phyloP scores from a whole-genome alignment of 306 rosid genomes.

The Rubus idaeus region DNA sequence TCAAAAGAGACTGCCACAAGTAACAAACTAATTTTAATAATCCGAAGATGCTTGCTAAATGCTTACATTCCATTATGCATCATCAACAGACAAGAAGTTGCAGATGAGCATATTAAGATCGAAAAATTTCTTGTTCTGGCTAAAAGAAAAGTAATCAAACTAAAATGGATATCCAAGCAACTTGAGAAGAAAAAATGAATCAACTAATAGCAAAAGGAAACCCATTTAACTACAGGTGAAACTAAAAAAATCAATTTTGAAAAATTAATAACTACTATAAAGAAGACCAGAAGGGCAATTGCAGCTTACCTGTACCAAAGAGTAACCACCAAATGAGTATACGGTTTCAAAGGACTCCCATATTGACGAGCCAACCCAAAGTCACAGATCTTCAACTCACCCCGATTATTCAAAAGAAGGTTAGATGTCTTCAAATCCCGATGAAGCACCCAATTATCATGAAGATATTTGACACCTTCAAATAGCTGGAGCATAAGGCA shows the following conservation, averaged over 20 bases:
- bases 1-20: background rate
- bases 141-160: background rate
- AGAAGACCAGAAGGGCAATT: background rate
- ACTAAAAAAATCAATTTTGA: background rate
- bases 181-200: background rate
- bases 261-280: background rate
- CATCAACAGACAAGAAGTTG: background rate
- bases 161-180: background rate
- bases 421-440: slow-evolving; percentile 97
- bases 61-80: background rate
- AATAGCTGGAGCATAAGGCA: slow-evolving; percentile 95
- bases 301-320: slow-evolving; percentile 96
- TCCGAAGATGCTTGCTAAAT: background rate
- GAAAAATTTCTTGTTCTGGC: background rate
- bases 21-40: background rate
- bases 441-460: slow-evolving; percentile 99
- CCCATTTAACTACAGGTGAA: background rate
- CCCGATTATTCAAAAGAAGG: slow-evolving; percentile 86
- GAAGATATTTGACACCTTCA: slow-evolving; percentile 95
- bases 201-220: background rate
- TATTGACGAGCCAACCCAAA: slow-evolving; percentile 99
- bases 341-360: slow-evolving; percentile 97
- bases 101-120: background rate
- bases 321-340: slow-evolving; percentile 97
- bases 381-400: slow-evolving; percentile 97